Base-by-base conservation (phyloP, 805 yeast genomes). In the Zygoascus ofunaensis region DNA sequence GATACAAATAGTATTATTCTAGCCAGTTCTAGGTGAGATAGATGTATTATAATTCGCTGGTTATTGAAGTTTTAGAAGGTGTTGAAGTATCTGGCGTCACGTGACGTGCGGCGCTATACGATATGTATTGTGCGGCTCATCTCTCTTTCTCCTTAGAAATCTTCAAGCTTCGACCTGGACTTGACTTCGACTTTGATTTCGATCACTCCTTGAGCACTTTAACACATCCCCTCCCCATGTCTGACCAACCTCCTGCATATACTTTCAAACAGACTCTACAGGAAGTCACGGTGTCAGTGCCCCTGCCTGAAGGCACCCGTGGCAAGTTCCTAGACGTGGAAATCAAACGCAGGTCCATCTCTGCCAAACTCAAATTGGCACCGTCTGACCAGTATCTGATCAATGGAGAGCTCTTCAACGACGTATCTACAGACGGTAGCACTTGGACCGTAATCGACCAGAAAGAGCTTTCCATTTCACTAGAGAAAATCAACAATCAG, bases 371-470 rank as follows among this genome's bases (percentile, higher is more conserved):
- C 19, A 61, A 50, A 39, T 38, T 49, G 33, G 41, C 39, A 5
- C 48, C 47, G 1, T 42, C 50, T 1, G 50, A 48, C 32, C 47
- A 48, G 33, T 43, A 45, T 10, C 39, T 62, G 2, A 47, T 64
- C 15, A 52, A 54, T 4, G 74, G 72, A 41, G 59, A 58, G 7
- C 51, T 70, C 36, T 67, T 54, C 49, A 63, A 62, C 8, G 51
- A 52, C 2, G 51, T 62, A 17, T 55, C 51, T 32, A 53, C 48
- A 1, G 70, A 61, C 21, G 70, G 60, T 20, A 60, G 64, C 8
- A 65, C 72, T 2, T 69, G 74, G 74, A 56, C 69, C 3, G 55
- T 70, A 3, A 66, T 59, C 18, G 73, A 69, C 43, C 59, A 57
- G 37, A 53, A 50, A 32, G 69, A 62, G 47, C 56, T 69, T 20